Percentiles rank a stretch among this genome's conserved stretches.
phyloP scores from a whole-genome alignment of 1,139 yeast species.

The Suhomyces wounanorum region DNA sequence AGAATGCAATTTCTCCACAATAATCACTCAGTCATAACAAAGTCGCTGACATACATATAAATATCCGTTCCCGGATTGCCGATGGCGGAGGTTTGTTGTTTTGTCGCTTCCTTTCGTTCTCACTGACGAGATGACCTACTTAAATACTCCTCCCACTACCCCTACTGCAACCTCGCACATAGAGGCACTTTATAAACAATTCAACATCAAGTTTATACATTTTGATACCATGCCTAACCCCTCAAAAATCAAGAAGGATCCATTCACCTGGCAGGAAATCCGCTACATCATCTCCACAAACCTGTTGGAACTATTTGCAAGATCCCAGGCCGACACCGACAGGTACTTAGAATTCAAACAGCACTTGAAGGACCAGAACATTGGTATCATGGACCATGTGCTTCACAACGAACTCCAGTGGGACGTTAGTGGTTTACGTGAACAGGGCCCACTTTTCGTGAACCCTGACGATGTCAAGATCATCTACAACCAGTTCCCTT shows the following conservation, averaged over 20 bases:
- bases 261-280: constrained; percentile 39
- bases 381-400: constrained; percentile 40
- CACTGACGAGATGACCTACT: constrained; percentile 14
- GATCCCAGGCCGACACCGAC: constrained; percentile 36
- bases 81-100: background rate
- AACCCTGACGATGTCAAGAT: constrained; percentile 27
- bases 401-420: constrained; percentile 40
- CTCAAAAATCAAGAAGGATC: constrained; percentile 35
- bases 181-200: constrained; percentile 16
- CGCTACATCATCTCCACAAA: constrained; percentile 33
- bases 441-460: constrained; percentile 20
- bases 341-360: constrained; percentile 39
- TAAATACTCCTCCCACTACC: constrained; percentile 20
- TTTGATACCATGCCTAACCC: constrained; percentile 45
- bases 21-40: constrained; percentile 5
- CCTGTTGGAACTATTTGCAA: constrained; percentile 42
- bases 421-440: constrained; percentile 29
- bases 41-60: constrained; percentile 1
- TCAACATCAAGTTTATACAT: constrained; percentile 28
- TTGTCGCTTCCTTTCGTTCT: background rate
- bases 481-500: constrained; percentile 46
- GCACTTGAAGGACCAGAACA: constrained; percentile 25
- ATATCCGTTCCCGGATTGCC: constrained; percentile 1
- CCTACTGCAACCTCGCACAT: constrained; percentile 14
- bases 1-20: constrained; percentile 2